Base-by-base conservation (phyloP, 2,329 filamentous ascomycete species). In the Ceratocystis ficicola region DNA sequence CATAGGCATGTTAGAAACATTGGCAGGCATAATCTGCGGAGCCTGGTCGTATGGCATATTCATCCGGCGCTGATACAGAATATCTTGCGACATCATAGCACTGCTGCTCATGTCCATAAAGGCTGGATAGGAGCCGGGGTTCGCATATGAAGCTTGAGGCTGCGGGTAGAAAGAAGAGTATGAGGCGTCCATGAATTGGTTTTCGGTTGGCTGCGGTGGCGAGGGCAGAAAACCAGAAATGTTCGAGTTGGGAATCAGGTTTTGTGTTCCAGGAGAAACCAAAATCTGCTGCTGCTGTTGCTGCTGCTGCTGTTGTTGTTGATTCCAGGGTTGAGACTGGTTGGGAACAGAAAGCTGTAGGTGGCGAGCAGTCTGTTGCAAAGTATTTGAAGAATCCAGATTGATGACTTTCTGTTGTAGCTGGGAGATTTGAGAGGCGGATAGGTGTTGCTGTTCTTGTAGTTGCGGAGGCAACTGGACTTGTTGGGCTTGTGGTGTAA, bases 111-210 rank as follows among this genome's bases (percentile, higher is more conserved):
- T 69, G 60, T 60, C 62, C 30, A 32, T 64, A 25, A 57, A 41
- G 8, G 44, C n/a, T 2, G 57, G 36, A 30, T 32, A 59, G 41
- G 48, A 10, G 41, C n/a, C 30, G 57, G 30, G 25, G n/a, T 44
- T 12, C 12, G 32, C 63, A 36, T 65, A 46, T 15, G 62, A 12
- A 30, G 62, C 25, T 60, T 63, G 66, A 8, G 22, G 28, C 17
- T 44, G 15, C 5, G 41, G 36, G 22, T 65, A 67, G 17, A 65
- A 59, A 46, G 28, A 32, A 50, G 57, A 12, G 32, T 62, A 63
- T 17, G 63, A 62, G 44, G 63, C 22, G 41, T 67, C 63, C 66
- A 67, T 67, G 28, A 63, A 62, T 67, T 60, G 59, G 44, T 62
- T 59, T 32, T 44, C 63, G 12, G 36, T 46, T 20, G 63, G 59